Conservation (phyloP, 257 asterid species). For the Rubia yunnanensis region DNA sequence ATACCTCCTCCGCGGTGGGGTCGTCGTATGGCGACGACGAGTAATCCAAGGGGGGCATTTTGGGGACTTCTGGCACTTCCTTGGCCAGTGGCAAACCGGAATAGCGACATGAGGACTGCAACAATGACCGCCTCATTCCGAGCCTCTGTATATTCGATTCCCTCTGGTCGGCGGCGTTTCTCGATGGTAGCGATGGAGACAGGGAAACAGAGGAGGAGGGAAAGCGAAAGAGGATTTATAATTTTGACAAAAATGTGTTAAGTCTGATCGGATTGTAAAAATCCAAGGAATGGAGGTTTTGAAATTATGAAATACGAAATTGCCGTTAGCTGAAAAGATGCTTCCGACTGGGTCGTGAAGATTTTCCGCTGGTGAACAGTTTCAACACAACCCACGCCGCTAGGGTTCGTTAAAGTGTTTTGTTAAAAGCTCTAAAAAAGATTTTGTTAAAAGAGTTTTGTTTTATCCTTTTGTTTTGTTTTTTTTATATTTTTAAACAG, state of each 20-base stretch:
- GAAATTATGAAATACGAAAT: background rate
- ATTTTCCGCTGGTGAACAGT: no score
- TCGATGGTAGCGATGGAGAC: background rate
- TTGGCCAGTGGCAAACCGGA: constrained; percentile 27
- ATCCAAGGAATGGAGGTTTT: background rate
- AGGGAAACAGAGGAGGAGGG: background rate
- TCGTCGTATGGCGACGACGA: constrained; percentile 47
- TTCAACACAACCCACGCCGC: no score
- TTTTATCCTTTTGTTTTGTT: no score
- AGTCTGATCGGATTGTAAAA: background rate
- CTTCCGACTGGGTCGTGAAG: no score
- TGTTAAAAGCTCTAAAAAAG: no score
- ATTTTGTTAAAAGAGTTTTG: no score
- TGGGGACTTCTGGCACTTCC: constrained; percentile 19
- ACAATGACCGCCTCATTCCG: constrained; percentile 23
- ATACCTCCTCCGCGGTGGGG: constrained; percentile 42
- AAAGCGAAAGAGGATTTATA: no score
- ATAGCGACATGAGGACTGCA: constrained; percentile 8
- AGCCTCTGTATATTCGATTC: constrained; percentile 25
- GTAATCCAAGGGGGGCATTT: constrained; percentile 44
- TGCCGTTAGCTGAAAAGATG: no score
- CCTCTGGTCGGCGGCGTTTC: background rate
- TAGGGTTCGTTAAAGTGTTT: no score
- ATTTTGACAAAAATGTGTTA: background rate
- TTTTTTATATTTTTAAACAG: no score